Conservation (phyloP, 176 grass and related monocot species). For the Phoenix roebelenii region DNA sequence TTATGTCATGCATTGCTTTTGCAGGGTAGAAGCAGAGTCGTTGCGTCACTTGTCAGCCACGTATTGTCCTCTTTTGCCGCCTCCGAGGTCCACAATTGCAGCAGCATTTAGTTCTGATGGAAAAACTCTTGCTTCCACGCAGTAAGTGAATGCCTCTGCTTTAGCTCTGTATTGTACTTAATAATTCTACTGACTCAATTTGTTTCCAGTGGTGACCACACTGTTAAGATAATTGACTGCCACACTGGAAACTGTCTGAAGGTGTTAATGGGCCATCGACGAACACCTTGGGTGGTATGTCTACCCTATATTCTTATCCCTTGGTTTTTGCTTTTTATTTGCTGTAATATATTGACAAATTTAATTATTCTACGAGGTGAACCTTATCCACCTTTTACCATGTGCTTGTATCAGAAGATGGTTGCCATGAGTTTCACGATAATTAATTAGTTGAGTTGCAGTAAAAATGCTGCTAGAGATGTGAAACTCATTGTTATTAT, state of each 20-base stretch:
- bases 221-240: constrained; percentile 97
- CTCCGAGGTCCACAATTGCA: constrained; percentile 96
- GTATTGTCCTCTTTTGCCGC: constrained; percentile 85
- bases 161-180: constrained; percentile 1
- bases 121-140: constrained; percentile 91
- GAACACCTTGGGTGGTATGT: constrained; percentile 99
- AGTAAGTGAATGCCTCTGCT: constrained; percentile 44
- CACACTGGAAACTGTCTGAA: constrained; percentile 91
- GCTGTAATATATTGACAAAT: too few relatives aligned
- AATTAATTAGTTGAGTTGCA: too few relatives aligned
- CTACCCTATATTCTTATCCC: not conserved
- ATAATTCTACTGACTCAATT: constrained; percentile 25
- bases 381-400: too few relatives aligned
- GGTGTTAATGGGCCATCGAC: constrained; percentile 81
- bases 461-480: too few relatives aligned
- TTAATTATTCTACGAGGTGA: too few relatives aligned
- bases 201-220: constrained; percentile 83
- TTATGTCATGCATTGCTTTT: constrained; percentile 15
- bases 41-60: constrained; percentile 61
- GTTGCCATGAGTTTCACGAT: too few relatives aligned
- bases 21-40: constrained; percentile 90
- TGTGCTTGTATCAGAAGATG: too few relatives aligned
- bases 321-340: too few relatives aligned
- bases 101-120: constrained; percentile 98
- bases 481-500: too few relatives aligned